A percentile compares a stretch with the other conserved stretches of the same genome.
Conservation (phyloP, 805 yeast species). For the Maudiozyma bulderi region DNA sequence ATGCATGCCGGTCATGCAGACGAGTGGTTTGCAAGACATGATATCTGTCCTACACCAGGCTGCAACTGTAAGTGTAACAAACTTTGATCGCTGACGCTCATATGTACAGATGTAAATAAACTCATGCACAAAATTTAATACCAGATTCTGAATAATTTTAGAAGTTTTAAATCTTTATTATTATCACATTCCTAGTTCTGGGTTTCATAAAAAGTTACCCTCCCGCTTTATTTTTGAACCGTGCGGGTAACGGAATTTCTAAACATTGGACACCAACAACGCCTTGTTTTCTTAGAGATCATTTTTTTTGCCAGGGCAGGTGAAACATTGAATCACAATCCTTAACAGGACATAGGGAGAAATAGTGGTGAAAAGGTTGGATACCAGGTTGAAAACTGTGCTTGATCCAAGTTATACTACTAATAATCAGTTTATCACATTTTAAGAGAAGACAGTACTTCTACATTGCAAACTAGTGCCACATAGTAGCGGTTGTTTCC, state of each 20-base stretch:
- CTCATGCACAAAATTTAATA: not conserved
- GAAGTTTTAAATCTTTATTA: not conserved
- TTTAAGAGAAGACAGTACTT: too few relatives aligned
- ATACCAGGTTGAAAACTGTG: too few relatives aligned
- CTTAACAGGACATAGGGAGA: too few relatives aligned
- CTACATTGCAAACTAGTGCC: too few relatives aligned
- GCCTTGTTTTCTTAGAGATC: not conserved
- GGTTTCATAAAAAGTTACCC: not conserved
- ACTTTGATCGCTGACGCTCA: slow-evolving; percentile 13
- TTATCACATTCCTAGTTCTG: not conserved
- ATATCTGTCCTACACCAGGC: slow-evolving; percentile 89
- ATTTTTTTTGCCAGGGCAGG: not conserved
- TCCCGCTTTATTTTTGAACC: not conserved
- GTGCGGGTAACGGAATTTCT: too few relatives aligned
- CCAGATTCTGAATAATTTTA: not conserved
- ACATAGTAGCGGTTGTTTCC: too few relatives aligned
- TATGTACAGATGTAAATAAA: not conserved
- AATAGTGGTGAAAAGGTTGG: too few relatives aligned
- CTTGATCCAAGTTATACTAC: too few relatives aligned
- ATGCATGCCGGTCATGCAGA: slow-evolving; percentile 93
- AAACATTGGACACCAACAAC: not conserved
- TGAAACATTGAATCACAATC: too few relatives aligned
- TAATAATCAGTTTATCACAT: too few relatives aligned
- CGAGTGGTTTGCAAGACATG: slow-evolving; percentile 87
- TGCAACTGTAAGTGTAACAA: slow-evolving; percentile 77